Evolutionary conservation across 257 asterid genomes (phyloP), one percentile per base, ranked within the genome.

Genomic region (Plectranthus barbatus): DNA sequence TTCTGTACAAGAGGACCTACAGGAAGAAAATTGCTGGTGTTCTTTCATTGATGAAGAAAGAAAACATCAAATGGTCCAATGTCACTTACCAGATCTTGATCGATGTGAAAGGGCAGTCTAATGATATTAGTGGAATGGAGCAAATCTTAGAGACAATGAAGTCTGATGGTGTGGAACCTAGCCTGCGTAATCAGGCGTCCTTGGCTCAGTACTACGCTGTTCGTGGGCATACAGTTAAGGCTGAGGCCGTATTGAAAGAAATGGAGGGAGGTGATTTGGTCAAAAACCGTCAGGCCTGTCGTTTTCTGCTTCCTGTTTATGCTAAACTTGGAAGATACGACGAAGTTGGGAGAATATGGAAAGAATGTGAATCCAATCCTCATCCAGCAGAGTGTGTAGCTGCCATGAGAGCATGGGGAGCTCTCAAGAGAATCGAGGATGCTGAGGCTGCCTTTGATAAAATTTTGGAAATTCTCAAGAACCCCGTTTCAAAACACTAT

Each of bases 331-430:
- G 90, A 21, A 86, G 74, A 64, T 83, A 71, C 0, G 79, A 79
- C n/a, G 89, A 82, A 23, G 95, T 91, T 10, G 73, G 44, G 39
- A 74, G 90, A 60, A 67, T 90, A 63, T 90, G 97, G 95, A 56
- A 72, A 66, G 69, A 57, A 37, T 79, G 86, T 65, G 83, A 79
- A 66, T 71, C 89, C 24, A 60, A 76, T 20, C 85, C 90, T 20
- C 21, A 61, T 2, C n/a, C 70, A 15, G 37, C n/a, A 4, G 95
- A 86, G 62, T 81, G 84, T 62, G 11, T 67, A 40, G 80, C 90
- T 41, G 91, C 94, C 44, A 66, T 86, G 49, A 79, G 66, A 68
- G 94, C 96, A 34, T 91, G 83, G 84, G 98, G 98, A 9, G 72
- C 69, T 54, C 78, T 88, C 11, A 68, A 77, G n/a, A 80, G 62